Evolutionary conservation across 1,284 basidiomycete species (phyloP), one percentile per base, ranked within the genome.

Genomic region (Ustilago xerochloae): DNA sequence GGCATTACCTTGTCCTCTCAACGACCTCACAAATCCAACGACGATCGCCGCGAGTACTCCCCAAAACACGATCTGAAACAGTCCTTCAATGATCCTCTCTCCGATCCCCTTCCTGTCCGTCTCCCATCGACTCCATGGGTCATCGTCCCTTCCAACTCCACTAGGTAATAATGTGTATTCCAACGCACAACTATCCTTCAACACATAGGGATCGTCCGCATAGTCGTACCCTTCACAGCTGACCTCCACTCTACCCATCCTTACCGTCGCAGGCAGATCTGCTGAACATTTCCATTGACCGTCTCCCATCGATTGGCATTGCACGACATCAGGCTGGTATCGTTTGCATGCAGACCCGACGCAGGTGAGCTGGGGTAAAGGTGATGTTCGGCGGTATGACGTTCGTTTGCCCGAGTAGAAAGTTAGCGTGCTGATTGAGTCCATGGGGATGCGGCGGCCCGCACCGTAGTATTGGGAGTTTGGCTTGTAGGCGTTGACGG

Each of bases 191-290:
- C 68, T 72, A 24, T 59, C 76, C 87, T 93, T 93, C 60, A 96
- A 85, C 13, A 97, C 91, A 81, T 90, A 90, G 0, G 89, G 87
- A 85, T 97, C 94, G 0, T 92, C 91, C 0, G 93, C 88, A 26
- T 87, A 86, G 33, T 87, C 88, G 90, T 91, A 97, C 10, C 94
- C 94, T 86, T 97, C 94, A 79, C 94, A 97, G 20, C 89, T 90
- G 1, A 97, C 91, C 65, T 90, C 88, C 0, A 96, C 90, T 59
- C 89, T 87, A 8, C 94, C 94, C 63, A 97, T 90, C 15, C 92
- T 87, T 56, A 95, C 83, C 3, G 89, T 87, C 43, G 90, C 89
- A 3, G 94, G 94, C 9, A 97, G 86, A 81, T 97, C 94, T 7
- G 94, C 92, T 82, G 93, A 90, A 84, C 94, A 97, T 90, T 77